These are phyloP conservation scores for Fusarium sp. DNA, from an alignment of 2,329 filamentous ascomycete genomes.

Conservation along the genomic window DNA sequence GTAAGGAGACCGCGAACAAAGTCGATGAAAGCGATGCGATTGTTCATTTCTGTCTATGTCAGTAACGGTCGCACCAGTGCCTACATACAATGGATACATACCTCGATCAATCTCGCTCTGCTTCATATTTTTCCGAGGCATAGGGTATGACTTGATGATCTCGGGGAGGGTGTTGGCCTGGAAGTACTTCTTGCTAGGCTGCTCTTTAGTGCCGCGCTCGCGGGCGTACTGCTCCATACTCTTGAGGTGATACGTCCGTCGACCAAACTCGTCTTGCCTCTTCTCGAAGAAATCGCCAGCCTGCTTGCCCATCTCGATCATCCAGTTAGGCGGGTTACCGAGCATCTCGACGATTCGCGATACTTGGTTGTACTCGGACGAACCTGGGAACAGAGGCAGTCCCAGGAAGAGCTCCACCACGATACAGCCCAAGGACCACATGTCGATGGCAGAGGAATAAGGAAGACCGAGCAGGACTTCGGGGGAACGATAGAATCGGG, in stretches of 20 bases:
- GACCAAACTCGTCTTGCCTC: slow-evolving; percentile 85
- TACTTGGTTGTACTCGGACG: slow-evolving; percentile 98
- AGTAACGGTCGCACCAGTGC: slow-evolving; percentile 5
- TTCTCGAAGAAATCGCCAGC: slow-evolving; percentile 98
- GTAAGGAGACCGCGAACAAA: slow-evolving; percentile 93
- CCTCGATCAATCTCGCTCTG: slow-evolving; percentile 94
- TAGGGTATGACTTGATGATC: slow-evolving; percentile 96
- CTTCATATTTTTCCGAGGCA: slow-evolving; percentile 99
- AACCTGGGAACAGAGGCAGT: slow-evolving; percentile 92
- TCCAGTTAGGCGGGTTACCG: slow-evolving; percentile 95
- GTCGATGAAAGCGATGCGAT: slow-evolving; percentile 95
- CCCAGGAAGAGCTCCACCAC: slow-evolving; percentile 97
- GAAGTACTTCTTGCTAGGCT: slow-evolving; percentile 99
- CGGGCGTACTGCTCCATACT: slow-evolving; percentile 97
- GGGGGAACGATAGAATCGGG: slow-evolving; percentile 94
- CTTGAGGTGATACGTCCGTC: slow-evolving; percentile 90
- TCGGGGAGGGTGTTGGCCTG: slow-evolving; percentile 91
- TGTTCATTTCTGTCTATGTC: slow-evolving; percentile 84
- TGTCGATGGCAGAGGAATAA: slow-evolving; percentile 98
- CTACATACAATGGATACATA: slow-evolving; percentile 51
- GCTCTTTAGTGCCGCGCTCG: slow-evolving; percentile 95
- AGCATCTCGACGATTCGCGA: slow-evolving; percentile 98
- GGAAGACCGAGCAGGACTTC: slow-evolving; percentile 95
- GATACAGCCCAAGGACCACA: slow-evolving; percentile 99
- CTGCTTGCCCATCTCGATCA: slow-evolving; percentile 99